These are phyloP conservation scores for Thamnidium elegans DNA, from an alignment of 192 early-diverging fungal genomes.

Conservation along the genomic window DNA sequence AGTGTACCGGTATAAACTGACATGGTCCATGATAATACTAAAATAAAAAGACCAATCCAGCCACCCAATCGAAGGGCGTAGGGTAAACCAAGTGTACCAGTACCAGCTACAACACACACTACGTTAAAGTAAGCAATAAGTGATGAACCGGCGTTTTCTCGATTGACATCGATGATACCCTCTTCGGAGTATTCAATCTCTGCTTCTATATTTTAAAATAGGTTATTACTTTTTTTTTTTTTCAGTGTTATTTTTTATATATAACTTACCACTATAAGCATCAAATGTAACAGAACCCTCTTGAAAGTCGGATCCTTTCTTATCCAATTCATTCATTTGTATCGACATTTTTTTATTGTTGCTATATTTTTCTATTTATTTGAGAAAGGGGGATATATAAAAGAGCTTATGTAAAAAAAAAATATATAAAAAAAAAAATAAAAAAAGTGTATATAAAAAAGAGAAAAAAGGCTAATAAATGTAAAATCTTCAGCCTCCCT, in stretches of 20 bases:
- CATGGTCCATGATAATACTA: constrained; percentile 67
- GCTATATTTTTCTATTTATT: too few species aligned
- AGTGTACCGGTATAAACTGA: constrained; percentile 68
- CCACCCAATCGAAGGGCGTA: constrained; percentile 74
- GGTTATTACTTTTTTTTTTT: background rate
- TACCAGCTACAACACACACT: constrained; percentile 76
- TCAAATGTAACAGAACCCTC: constrained; percentile 6
- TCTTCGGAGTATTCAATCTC: constrained; percentile 14
- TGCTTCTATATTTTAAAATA: constrained; percentile 5
- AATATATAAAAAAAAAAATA: too few species aligned
- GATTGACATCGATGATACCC: constrained; percentile 14
- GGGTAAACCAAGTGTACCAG: constrained; percentile 82
- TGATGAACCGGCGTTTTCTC: constrained; percentile 39
- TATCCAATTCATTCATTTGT: background rate
- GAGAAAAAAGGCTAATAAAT: too few species aligned
- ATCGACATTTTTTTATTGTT: constrained; percentile 11
- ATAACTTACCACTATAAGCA: constrained; percentile 1
- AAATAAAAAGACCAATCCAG: constrained; percentile 67
- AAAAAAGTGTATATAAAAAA: too few species aligned
- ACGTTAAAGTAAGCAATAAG: constrained; percentile 53
- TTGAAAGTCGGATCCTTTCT: constrained; percentile 1
- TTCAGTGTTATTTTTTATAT: too few species aligned
- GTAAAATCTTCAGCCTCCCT: too few species aligned
- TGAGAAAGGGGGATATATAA: too few species aligned
- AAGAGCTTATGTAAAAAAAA: too few species aligned